Evolutionary conservation across 139 green algal species (phyloP).

Genomic region (Ettlia oleoabundans): DNA sequence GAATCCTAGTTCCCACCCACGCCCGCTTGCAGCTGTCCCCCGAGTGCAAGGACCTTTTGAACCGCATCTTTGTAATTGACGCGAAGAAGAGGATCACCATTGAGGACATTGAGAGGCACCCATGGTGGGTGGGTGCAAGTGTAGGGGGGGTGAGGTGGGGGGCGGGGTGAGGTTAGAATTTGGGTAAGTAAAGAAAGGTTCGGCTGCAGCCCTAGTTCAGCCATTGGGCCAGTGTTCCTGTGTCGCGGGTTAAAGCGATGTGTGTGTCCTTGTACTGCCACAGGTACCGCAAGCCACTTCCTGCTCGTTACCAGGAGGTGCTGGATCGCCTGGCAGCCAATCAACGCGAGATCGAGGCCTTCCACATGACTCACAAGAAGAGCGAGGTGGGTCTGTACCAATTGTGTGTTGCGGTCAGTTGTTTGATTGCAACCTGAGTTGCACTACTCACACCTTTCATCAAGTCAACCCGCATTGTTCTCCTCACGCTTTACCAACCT

Average conservation of each 20-base stretch:
- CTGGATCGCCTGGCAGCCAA: constrained; percentile 33
- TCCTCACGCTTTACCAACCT: neutral
- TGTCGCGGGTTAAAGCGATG: too few relatives aligned
- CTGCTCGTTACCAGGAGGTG: constrained; percentile 26
- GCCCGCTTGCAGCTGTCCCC: constrained; percentile 45
- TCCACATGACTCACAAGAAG: constrained; percentile 16
- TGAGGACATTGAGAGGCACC: constrained; percentile 69
- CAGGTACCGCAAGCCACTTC: constrained; percentile 48
- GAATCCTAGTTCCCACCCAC: neutral
- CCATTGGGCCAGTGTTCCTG: neutral
- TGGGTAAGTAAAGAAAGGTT: neutral
- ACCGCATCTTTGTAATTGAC: constrained; percentile 80
- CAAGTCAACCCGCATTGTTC: neutral
- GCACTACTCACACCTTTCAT: too few relatives aligned
- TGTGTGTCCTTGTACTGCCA: neutral
- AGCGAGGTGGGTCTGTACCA: constrained; percentile 15
- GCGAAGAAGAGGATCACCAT: constrained; percentile 72
- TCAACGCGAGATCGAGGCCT: constrained; percentile 17
- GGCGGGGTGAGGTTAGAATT: neutral
- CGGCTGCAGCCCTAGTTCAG: neutral
- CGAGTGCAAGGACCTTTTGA: constrained; percentile 77
- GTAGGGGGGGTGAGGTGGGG: neutral
- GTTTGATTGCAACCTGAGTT: too few relatives aligned
- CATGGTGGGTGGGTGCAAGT: constrained; percentile 64
- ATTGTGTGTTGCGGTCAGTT: too few relatives aligned